Evolutionary conservation across 2,329 filamentous ascomycete genomes (phyloP).

Genomic region (Xylaria arbuscula): DNA sequence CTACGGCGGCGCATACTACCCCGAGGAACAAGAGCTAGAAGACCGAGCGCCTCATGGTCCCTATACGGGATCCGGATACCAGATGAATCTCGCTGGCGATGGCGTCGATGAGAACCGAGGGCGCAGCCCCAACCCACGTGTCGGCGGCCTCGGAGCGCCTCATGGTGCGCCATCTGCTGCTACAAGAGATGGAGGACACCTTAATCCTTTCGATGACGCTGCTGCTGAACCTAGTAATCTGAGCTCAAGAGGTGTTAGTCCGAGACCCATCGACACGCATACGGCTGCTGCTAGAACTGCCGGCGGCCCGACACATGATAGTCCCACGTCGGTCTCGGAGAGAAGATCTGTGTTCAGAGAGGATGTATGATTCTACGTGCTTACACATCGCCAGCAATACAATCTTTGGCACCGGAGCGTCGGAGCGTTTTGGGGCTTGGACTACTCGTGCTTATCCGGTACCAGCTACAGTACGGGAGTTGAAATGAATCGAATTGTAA

Average conservation of each 20-base stretch:
- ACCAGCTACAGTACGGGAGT: background rate
- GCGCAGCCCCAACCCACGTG: constrained; percentile 57
- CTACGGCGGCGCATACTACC: constrained; percentile 36
- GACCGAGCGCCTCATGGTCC: constrained; percentile 46
- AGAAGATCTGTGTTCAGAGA: constrained; percentile 48
- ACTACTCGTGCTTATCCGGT: background rate
- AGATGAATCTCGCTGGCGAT: constrained; percentile 57
- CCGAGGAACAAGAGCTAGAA: constrained; percentile 79
- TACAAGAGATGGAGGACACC: constrained; percentile 52
- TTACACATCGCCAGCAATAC: background rate
- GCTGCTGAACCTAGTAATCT: constrained; percentile 70
- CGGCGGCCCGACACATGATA: constrained; percentile 39
- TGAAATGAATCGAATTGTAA: background rate
- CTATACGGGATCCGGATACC: constrained; percentile 55
- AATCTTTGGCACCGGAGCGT: background rate
- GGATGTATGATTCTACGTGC: constrained; percentile 39
- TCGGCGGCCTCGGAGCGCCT: constrained; percentile 47
- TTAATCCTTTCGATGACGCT: constrained; percentile 77
- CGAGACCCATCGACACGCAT: constrained; percentile 70
- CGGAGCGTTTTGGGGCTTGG: background rate
- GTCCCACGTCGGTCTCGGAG: constrained; percentile 45
- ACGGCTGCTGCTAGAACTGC: constrained; percentile 25
- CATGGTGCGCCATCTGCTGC: constrained; percentile 54
- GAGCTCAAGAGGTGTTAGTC: constrained; percentile 77
- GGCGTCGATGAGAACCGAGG: constrained; percentile 53